Percentiles rank a stretch among this genome's conserved stretches.
Evolutionary conservation across 257 asterid genomes (phyloP).

Genomic region (Solanum raphanifolium): DNA sequence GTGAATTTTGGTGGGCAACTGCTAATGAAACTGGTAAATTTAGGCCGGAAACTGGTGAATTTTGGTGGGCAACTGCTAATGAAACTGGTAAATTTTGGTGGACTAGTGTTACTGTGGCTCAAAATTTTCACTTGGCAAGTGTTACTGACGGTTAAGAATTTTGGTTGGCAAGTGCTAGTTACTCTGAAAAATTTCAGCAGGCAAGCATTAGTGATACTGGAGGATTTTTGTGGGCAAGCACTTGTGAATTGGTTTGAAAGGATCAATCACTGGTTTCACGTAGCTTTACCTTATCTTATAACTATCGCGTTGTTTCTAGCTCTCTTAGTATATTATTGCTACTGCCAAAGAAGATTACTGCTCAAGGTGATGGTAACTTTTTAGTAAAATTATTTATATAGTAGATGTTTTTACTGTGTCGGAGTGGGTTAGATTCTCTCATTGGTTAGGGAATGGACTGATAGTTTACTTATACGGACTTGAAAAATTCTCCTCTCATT

Average conservation of each 20-base stretch:
- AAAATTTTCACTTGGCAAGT: background rate
- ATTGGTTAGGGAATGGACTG: too few species aligned
- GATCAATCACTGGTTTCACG: background rate
- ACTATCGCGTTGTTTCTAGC: background rate
- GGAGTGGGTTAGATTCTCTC: accelerated
- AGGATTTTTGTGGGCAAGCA: background rate
- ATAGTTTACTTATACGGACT: too few species aligned
- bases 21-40: background rate
- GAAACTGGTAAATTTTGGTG: background rate
- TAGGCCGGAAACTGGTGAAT: background rate
- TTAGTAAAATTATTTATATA: background rate
- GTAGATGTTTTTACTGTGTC: too few species aligned
- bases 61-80: background rate
- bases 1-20: background rate
- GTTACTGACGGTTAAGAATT: background rate
- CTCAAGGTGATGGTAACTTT: background rate
- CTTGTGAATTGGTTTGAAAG: background rate
- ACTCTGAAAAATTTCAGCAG: background rate
- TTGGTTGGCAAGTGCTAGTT: background rate
- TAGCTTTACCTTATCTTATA: background rate
- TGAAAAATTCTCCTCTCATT: too few species aligned
- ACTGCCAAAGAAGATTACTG: background rate
- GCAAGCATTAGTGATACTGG: background rate
- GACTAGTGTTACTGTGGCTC: background rate
- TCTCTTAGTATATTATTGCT: background rate